Evolutionary conservation across 1,284 basidiomycete genomes (phyloP).

Genomic region (Tilletiaria anomala): DNA sequence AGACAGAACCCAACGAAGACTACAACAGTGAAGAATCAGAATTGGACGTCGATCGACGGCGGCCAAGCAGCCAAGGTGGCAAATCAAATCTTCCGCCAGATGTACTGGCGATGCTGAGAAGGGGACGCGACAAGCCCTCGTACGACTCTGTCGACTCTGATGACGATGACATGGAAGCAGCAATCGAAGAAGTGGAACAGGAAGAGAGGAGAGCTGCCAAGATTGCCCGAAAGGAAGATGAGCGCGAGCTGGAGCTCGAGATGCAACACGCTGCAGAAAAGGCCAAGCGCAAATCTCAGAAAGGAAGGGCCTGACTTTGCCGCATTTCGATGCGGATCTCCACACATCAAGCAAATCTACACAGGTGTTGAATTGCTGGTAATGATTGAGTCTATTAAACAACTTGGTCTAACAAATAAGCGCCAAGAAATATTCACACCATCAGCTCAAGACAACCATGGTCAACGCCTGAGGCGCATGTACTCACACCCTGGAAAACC

Average conservation of each 20-base stretch:
- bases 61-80: neutral
- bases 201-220: neutral
- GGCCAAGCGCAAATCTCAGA: neutral
- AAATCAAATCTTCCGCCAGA: neutral
- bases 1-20: neutral
- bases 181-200: neutral
- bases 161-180: neutral
- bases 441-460: neutral
- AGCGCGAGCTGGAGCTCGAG: neutral
- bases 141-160: neutral
- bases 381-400: neutral
- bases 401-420: neutral
- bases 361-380: neutral
- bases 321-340: neutral
- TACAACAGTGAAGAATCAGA: neutral
- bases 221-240: neutral
- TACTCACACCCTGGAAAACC: conserved; percentile 43
- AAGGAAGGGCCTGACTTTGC: neutral
- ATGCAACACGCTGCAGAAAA: neutral
- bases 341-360: neutral
- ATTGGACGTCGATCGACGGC: neutral
- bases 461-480: neutral
- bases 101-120: neutral
- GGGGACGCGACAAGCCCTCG: neutral
- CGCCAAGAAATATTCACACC: neutral